Percentiles rank a stretch among this genome's conserved stretches.
Evolutionary conservation across 306 rosid species (phyloP).

Genomic region (Hippophae gyantsensis): DNA sequence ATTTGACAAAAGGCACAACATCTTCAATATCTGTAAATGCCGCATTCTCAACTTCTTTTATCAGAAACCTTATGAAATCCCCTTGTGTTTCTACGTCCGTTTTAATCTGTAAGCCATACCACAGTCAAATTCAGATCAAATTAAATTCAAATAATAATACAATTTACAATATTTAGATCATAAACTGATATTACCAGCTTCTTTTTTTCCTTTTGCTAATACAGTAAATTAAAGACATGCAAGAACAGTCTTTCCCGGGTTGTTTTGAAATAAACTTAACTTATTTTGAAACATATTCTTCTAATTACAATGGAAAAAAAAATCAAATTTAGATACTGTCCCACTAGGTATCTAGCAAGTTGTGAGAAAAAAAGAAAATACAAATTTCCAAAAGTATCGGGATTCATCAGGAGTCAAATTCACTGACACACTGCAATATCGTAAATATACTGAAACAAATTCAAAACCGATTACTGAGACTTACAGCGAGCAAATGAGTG

Average conservation of each 20-base stretch:
- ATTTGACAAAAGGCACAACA: slow-evolving; percentile 90
- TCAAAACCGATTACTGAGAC: slow-evolving; percentile 26
- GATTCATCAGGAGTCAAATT: slow-evolving; percentile 29
- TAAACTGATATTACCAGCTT: too few relatives aligned
- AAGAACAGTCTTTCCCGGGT: too few relatives aligned
- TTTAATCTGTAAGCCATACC: slow-evolving; percentile 54
- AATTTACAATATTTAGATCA: too few relatives aligned
- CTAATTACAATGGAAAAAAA: neutral
- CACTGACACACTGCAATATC: slow-evolving; percentile 37
- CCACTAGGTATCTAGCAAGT: slow-evolving; percentile 19
- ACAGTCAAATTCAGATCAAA: neutral
- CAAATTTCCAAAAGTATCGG: slow-evolving; percentile 1
- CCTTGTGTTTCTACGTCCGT: slow-evolving; percentile 96
- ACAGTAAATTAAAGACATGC: too few relatives aligned
- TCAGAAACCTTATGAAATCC: slow-evolving; percentile 77
- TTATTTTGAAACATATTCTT: too few relatives aligned
- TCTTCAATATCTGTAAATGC: slow-evolving; percentile 73
- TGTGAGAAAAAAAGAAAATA: slow-evolving; percentile 18
- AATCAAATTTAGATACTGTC: slow-evolving; percentile 45
- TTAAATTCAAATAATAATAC: neutral
- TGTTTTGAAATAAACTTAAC: too few relatives aligned
- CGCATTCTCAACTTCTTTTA: slow-evolving; percentile 85
- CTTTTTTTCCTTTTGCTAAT: too few relatives aligned
- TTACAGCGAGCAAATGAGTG: slow-evolving; percentile 71
- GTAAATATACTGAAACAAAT: slow-evolving; percentile 21